Evolutionary conservation across 352 stramenopile species (phyloP).

Genomic region (Globisporangium yorkense): DNA sequence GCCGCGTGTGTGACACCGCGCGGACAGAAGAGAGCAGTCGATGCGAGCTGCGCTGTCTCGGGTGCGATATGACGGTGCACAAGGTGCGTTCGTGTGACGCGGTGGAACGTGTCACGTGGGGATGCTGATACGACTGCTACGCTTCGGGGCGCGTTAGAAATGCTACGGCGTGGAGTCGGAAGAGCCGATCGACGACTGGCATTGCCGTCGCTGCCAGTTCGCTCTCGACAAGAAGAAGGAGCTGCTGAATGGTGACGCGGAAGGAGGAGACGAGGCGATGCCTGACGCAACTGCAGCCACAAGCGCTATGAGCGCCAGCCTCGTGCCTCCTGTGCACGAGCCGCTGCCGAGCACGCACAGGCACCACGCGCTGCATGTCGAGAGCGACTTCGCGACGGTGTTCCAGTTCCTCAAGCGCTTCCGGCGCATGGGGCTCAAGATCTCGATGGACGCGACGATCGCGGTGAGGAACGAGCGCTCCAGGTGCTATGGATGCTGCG

Average conservation of each 20-base stretch:
- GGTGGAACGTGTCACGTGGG: not conserved
- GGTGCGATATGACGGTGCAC: slow-evolving; percentile 68
- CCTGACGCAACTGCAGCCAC: not conserved
- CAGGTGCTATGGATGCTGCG: not conserved
- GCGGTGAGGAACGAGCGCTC: not conserved
- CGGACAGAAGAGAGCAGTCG: slow-evolving; percentile 41
- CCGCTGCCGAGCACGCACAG: slow-evolving; percentile 20
- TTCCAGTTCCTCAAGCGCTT: slow-evolving; percentile 74
- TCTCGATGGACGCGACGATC: slow-evolving; percentile 35
- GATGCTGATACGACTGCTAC: not conserved
- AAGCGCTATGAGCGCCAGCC: not conserved
- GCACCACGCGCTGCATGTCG: slow-evolving; percentile 31
- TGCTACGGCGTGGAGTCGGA: slow-evolving; percentile 52
- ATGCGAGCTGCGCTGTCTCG: slow-evolving; percentile 55
- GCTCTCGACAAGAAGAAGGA: slow-evolving; percentile 30
- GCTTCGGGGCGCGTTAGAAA: slow-evolving; percentile 15
- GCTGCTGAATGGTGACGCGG: not conserved
- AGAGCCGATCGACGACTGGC: slow-evolving; percentile 36
- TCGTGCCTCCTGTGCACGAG: slow-evolving; percentile 32
- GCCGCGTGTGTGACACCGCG: slow-evolving; percentile 52
- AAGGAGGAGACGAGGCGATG: not conserved
- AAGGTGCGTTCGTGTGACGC: slow-evolving; percentile 21
- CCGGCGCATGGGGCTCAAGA: slow-evolving; percentile 42
- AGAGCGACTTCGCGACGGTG: slow-evolving; percentile 46
- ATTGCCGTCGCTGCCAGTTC: slow-evolving; percentile 52